phyloP scores from a whole-genome alignment of 768 basidiomycete genomes.

The Serendipita sp. region DNA sequence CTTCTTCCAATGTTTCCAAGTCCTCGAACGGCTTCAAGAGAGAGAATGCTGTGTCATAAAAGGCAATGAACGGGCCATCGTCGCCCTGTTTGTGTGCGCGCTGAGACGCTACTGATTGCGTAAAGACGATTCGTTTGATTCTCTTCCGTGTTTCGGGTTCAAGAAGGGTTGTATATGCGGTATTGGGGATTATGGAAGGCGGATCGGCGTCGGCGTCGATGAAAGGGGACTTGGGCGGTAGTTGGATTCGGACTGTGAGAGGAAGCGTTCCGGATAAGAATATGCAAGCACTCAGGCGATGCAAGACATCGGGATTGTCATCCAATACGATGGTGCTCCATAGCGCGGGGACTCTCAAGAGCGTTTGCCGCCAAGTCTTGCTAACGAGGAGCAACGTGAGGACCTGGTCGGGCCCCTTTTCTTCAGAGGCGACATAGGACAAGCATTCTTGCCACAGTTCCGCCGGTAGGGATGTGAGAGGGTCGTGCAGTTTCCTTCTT shows the following conservation, averaged over 20 bases:
- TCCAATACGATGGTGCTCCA: neutral
- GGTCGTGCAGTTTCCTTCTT: neutral
- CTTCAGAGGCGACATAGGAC: neutral
- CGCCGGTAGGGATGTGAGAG: neutral
- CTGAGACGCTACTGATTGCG: neutral
- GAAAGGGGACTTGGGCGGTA: neutral
- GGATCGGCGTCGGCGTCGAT: neutral
- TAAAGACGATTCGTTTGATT: neutral
- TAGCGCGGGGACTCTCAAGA: neutral
- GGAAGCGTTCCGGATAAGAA: neutral
- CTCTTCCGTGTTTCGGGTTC: neutral
- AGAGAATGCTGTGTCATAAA: neutral
- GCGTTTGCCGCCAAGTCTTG: neutral
- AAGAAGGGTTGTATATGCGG: neutral
- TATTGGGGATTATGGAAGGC: neutral
- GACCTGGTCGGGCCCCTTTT: neutral
- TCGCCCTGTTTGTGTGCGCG: neutral
- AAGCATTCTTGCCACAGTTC: constrained; percentile 1
- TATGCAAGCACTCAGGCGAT: neutral
- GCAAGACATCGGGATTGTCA: neutral
- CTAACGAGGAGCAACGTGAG: neutral
- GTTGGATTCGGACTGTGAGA: neutral
- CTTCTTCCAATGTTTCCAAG: neutral
- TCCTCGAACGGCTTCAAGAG: neutral
- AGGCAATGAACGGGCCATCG: neutral